Evolutionary conservation across 1,284 basidiomycete genomes (phyloP), one percentile per base, ranked within the genome.

Genomic region (Fistulinella cinereoalba): DNA sequence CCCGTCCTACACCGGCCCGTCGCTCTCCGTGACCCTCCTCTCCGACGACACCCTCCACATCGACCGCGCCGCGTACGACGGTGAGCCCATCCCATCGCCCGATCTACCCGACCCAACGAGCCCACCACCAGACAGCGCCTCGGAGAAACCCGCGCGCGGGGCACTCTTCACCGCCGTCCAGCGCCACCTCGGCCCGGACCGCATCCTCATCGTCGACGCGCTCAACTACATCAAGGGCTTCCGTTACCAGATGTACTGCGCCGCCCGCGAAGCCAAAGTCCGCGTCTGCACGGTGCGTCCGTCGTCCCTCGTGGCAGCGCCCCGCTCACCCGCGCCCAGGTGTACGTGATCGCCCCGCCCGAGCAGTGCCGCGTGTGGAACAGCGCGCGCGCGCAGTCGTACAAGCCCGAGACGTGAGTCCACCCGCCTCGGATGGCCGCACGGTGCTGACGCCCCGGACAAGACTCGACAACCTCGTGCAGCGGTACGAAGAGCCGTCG

Each of bases 191-290:
- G 77, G 76, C 19, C 68, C 71, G 27, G 83, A 88, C 55, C 88
- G 82, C 0, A 82, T 97, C 56, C 78, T 96, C 42, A 89, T 99
- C 53, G 80, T 95, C 47, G 96, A 99, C 58, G 83, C 86, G 7
- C 80, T 91, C 55, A 96, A 97, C 62, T 97, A 99, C 68, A 98
- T 98, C 77, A 98, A 99, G 66, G 88, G 92, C 7, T 97, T 94
- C 62, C 81, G 96, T 31, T 99, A 99, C 67, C 96, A 99, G 70
- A 86, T 98, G 70, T 97, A 97, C 69, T 98, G 95, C 62, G 91
- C 92, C 0, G 94, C 94, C 4, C 74, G 94, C 38, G 96, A 98
- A 65, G 79, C 86, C 49, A 89, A 88, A 56, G 73, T 93, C 27
- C 75, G 94, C 22, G 85, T 91, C 7, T 91, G 88, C 62, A 97